Evolutionary conservation across 2,329 filamentous ascomycete genomes (phyloP).

Genomic region (Penicillium occitanis): DNA sequence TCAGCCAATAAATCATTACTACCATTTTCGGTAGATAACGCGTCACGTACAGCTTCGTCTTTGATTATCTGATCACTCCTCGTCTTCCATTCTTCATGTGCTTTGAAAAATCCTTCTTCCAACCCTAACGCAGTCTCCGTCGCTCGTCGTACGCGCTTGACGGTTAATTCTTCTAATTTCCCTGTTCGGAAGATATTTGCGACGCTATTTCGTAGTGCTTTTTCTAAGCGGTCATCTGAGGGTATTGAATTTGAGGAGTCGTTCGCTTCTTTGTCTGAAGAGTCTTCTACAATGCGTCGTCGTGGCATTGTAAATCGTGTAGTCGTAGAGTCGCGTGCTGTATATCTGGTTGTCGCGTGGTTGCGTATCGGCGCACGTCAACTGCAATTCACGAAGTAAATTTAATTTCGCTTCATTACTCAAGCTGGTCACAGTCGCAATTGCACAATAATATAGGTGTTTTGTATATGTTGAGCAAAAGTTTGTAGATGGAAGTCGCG

Average conservation of each 20-base stretch:
- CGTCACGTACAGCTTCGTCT: conserved; percentile 50
- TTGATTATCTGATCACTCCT: conserved; percentile 56
- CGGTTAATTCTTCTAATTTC: conserved; percentile 54
- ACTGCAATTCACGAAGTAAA: background rate
- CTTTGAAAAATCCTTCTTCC: conserved; percentile 56
- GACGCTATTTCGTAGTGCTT: conserved; percentile 41
- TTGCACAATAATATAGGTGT: background rate
- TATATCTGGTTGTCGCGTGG: background rate
- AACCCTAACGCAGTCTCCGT: conserved; percentile 55
- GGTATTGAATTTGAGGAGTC: conserved; percentile 23
- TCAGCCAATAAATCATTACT: background rate
- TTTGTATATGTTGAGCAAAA: background rate
- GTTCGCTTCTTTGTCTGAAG: conserved; percentile 33
- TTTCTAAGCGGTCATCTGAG: conserved; percentile 39
- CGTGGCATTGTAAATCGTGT: conserved; percentile 29
- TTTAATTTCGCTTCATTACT: background rate
- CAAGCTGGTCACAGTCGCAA: background rate
- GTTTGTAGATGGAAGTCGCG: background rate
- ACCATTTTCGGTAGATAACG: background rate
- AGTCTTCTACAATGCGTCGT: conserved; percentile 34
- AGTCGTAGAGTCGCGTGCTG: background rate
- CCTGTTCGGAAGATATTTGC: conserved; percentile 37
- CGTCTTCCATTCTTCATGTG: conserved; percentile 54
- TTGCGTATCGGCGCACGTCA: background rate
- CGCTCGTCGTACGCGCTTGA: conserved; percentile 56